Evolutionary conservation across 306 rosid genomes (phyloP).

Genomic region (Medicago ruthenica): DNA sequence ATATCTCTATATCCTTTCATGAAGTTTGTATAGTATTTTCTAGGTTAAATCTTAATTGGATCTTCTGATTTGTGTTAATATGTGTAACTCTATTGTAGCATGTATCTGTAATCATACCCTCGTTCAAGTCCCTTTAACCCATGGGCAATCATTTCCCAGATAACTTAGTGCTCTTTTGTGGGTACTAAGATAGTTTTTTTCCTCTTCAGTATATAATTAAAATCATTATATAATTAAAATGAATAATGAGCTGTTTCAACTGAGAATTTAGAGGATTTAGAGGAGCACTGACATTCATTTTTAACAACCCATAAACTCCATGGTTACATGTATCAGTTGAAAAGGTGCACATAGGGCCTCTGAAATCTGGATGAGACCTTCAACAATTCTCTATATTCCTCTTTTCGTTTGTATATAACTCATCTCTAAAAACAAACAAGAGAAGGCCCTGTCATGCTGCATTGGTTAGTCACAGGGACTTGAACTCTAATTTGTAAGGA

Average conservation of each 20-base stretch:
- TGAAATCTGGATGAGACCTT: conserved; percentile 1
- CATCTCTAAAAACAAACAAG: too few relatives aligned
- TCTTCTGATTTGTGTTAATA: conserved; percentile 27
- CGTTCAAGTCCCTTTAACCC: conserved; percentile 18
- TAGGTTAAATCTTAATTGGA: neutral
- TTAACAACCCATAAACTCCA: neutral
- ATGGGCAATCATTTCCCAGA: neutral
- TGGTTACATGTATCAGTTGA: conserved; percentile 16
- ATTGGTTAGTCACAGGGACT: too few relatives aligned
- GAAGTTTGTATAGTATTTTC: conserved; percentile 17
- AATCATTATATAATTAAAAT: neutral
- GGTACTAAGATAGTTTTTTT: neutral
- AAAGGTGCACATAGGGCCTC: neutral
- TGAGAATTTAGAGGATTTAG: neutral
- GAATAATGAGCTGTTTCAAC: conserved; percentile 4
- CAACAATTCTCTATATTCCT: neutral
- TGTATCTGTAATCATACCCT: conserved; percentile 1
- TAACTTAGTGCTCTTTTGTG: conserved; percentile 10
- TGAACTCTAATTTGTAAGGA: too few relatives aligned
- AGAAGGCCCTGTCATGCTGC: too few relatives aligned
- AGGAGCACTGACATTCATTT: neutral
- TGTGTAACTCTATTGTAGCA: conserved; percentile 7
- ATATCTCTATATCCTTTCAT: conserved; percentile 28
- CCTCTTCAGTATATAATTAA: neutral
- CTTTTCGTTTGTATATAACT: neutral